These are phyloP conservation scores for Picea mariana DNA, from an alignment of 83 land plant genomes.

Conservation along the genomic window DNA sequence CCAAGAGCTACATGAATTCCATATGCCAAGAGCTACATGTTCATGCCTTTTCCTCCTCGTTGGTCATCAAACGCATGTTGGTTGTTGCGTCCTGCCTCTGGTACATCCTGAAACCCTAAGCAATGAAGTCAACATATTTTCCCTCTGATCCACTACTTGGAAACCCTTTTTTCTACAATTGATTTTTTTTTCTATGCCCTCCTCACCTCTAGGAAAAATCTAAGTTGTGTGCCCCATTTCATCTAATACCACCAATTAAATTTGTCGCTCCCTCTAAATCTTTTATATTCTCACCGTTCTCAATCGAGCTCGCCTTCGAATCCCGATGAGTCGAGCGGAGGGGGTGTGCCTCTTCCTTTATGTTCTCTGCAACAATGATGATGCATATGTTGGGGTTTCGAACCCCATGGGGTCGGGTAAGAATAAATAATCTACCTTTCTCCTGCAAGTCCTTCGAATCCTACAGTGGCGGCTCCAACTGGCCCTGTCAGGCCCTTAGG, in stretches of 20 bases:
- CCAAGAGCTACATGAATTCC: no score
- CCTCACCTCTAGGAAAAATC: neutral
- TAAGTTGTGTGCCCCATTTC: neutral
- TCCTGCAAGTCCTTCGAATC: neutral
- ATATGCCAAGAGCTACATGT: no score
- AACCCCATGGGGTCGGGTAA: neutral
- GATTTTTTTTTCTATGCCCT: neutral
- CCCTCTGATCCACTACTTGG: neutral
- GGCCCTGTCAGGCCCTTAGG: no score
- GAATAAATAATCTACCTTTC: neutral
- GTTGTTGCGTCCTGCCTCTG: no score
- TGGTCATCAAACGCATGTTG: no score
- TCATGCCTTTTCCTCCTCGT: no score
- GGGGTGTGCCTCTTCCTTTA: no score
- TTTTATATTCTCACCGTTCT: neutral
- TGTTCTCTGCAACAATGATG: neutral
- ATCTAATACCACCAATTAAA: neutral
- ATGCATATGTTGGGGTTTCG: neutral
- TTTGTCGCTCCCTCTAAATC: neutral
- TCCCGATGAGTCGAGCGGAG: neutral
- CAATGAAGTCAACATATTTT: neutral
- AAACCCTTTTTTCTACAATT: neutral
- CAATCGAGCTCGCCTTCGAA: neutral
- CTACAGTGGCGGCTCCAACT: no score
- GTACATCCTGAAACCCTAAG: no score